Conservation (phyloP, 345 rosid species). For the Hibiscus mutabilis region DNA sequence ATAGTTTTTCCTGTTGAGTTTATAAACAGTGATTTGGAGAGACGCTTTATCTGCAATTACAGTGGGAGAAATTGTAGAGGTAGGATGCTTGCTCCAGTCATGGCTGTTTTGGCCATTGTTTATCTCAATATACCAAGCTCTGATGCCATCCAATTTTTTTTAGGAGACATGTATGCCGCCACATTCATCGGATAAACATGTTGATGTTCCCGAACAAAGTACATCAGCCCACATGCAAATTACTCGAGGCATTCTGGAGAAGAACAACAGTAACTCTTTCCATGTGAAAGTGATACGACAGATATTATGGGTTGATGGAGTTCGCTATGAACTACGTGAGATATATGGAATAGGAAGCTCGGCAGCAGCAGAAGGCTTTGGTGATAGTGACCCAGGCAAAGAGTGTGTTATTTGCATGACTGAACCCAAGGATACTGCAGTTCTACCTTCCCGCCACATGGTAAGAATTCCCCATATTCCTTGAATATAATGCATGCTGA, state of each 20-base stretch:
- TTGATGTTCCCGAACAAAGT: conserved; percentile 24
- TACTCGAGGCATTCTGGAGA: conserved; percentile 67
- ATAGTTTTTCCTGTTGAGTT: neutral
- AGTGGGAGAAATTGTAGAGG: neutral
- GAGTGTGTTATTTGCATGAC: conserved; percentile 96
- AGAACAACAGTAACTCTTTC: conserved; percentile 37
- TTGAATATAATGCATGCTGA: neutral
- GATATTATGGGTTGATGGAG: conserved; percentile 75
- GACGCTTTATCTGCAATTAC: neutral
- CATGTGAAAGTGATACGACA: conserved; percentile 65
- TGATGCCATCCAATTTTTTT: too few relatives aligned
- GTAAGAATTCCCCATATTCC: conserved; percentile 32
- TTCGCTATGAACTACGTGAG: conserved; percentile 70
- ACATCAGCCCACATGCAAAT: conserved; percentile 57
- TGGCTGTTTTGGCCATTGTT: neutral
- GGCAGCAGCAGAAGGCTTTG: conserved; percentile 37
- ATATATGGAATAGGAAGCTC: conserved; percentile 71
- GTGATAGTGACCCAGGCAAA: conserved; percentile 54
- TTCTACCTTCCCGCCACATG: conserved; percentile 88
- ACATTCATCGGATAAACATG: conserved; percentile 16
- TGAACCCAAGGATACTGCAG: conserved; percentile 82
- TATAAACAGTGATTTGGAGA: neutral
- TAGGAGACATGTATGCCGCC: conserved; percentile 30
- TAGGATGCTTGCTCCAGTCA: neutral
- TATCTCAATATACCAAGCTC: too few relatives aligned